Base-by-base conservation (phyloP, 352 stramenopile genomes). In the Phytophthora litchii region DNA sequence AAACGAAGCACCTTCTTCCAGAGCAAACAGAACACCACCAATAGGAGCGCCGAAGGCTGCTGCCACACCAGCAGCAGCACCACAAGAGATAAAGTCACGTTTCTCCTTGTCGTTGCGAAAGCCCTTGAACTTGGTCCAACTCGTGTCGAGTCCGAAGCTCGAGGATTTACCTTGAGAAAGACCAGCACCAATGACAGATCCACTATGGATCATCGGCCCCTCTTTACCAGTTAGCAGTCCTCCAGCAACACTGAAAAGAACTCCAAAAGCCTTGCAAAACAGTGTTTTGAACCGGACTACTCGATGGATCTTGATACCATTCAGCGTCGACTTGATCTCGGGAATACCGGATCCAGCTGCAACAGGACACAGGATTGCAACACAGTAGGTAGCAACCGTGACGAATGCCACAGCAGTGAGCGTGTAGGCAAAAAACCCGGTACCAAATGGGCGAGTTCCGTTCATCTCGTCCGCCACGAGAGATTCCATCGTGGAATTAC, bases 311-410 rank as follows among this genome's bases (percentile, higher is more conserved):
- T 98, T 97, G 61, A 99, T 98, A 17, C 97, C 97, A 72, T 99
- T 99, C 11, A 99, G 76, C 17, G 96, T 98, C 29, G 93, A 95
- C 68, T 99, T 99, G 59, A 99, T 98, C 74, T 99, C 97, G 0
- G 89, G 86, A 66, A 99, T 99, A 37, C 97, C 97, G 5, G 95
- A 99, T 9, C 97, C 97, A 35, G 80, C 92, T 1, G 92, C 92
- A 16, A 98, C 88, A 1, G 97, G 97, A 70, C 98, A 97, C 9
- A 98, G 63, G 54, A 93, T 97, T 34, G 97, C 92, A 16, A 99
- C 97, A 23, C 95, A 81, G 44, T 89, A 88, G 23, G 83, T 86
- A 0, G 94, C 91, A 25, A 98, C 82, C 1, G 83, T 68, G 19
- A 97, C 97, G 64, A 98, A 99, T 5, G 72, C 55, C 5, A 97